Conservation (phyloP, 495 filamentous ascomycete species). For the Penicillium subrubescens region DNA sequence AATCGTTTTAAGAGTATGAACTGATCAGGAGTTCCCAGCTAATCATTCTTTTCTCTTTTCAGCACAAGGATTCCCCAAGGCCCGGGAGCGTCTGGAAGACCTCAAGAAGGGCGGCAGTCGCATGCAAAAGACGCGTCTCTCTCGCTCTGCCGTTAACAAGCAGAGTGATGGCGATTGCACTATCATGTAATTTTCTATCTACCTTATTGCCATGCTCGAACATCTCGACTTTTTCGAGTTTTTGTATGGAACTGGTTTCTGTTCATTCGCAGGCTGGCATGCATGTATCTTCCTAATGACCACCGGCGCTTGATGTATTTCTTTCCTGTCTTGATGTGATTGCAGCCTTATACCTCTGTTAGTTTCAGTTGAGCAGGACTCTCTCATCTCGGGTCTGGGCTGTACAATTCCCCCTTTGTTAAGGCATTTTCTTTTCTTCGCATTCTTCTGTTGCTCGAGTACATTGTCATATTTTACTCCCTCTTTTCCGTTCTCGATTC, state of each 20-base stretch:
- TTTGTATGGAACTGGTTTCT: conserved; percentile 5
- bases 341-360: background rate
- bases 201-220: background rate
- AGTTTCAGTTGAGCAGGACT: background rate
- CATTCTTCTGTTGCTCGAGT: background rate
- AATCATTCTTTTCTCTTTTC: conserved; percentile 22
- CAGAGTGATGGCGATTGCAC: conserved; percentile 82
- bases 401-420: conserved; percentile 17
- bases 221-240: background rate
- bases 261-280: conserved; percentile 10
- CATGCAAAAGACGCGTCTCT: conserved; percentile 75
- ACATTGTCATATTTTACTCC: background rate
- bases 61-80: conserved; percentile 95
- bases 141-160: conserved; percentile 79
- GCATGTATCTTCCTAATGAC: conserved; percentile 23
- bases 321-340: background rate
- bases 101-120: conserved; percentile 76
- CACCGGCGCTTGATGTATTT: conserved; percentile 18
- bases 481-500: background rate
- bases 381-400: conserved; percentile 11
- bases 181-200: conserved; percentile 62
- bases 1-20: background rate
- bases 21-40: background rate
- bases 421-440: background rate
- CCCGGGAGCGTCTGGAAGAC: conserved; percentile 87